These are phyloP conservation scores for Russula lepida DNA, from an alignment of 768 basidiomycete species.

Conservation along the genomic window DNA sequence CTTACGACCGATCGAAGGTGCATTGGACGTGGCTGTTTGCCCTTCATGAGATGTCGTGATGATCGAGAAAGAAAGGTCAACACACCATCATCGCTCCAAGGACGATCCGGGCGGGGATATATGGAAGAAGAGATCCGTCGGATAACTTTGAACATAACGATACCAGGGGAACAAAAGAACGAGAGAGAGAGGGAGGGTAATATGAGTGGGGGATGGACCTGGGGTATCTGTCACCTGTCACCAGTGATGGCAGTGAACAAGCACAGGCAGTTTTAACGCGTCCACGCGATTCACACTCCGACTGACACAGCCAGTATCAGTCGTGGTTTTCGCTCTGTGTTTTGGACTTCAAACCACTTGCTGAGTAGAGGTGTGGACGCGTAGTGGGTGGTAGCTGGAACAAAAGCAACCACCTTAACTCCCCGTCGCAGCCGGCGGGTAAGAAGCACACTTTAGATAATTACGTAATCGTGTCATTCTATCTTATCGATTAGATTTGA, in stretches of 20 bases:
- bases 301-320: neutral
- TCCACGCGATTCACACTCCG: constrained; percentile 16
- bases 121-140: constrained; percentile 64
- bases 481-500: constrained; percentile 13
- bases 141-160: constrained; percentile 57
- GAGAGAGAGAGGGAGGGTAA: neutral
- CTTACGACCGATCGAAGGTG: constrained; percentile 59
- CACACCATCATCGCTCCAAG: constrained; percentile 66
- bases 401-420: neutral
- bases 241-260: no score
- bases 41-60: constrained; percentile 6
- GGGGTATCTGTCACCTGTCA: neutral
- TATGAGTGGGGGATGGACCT: neutral
- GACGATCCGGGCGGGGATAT: constrained; percentile 61
- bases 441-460: neutral
- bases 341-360: neutral
- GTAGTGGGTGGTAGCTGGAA: neutral
- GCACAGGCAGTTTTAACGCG: neutral
- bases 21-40: constrained; percentile 59
- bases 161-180: neutral
- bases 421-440: neutral
- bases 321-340: neutral
- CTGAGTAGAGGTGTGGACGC: neutral
- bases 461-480: neutral
- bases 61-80: constrained; percentile 1